Percentiles rank a stretch among this genome's conserved stretches.
phyloP scores from a whole-genome alignment of 1,139 yeast genomes.

The Protomyces arabidopsidicola region DNA sequence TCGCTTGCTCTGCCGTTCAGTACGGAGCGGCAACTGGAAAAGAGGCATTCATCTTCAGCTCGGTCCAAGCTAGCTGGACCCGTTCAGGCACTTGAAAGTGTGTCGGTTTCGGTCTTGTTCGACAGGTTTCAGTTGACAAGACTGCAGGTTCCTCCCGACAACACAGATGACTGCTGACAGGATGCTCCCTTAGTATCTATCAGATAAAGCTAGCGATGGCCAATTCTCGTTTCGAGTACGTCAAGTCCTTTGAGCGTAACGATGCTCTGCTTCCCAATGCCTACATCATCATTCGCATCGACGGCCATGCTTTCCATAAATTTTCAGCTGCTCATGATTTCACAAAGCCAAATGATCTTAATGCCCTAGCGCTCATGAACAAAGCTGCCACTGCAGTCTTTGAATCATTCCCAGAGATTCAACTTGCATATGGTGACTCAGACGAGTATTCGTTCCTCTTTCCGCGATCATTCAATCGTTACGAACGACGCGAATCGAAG shows the following conservation, averaged over 20 bases:
- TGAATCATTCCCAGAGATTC: slow-evolving; percentile 61
- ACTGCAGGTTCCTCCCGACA: no score
- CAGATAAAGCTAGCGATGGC: slow-evolving; percentile 44
- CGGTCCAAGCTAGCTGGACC: neutral
- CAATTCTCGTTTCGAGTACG: slow-evolving; percentile 79
- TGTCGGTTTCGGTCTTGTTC: no score
- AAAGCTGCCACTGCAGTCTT: slow-evolving; percentile 66
- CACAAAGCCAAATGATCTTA: slow-evolving; percentile 76
- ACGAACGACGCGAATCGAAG: slow-evolving; percentile 45
- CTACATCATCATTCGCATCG: slow-evolving; percentile 77
- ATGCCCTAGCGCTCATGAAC: slow-evolving; percentile 78
- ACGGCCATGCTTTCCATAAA: slow-evolving; percentile 88
- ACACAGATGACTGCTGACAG: no score
- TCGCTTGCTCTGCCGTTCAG: neutral
- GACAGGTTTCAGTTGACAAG: no score
- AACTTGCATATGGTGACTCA: slow-evolving; percentile 87
- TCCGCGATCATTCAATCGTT: neutral
- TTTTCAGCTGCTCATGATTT: slow-evolving; percentile 70
- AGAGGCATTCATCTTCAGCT: neutral
- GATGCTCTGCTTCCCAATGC: slow-evolving; percentile 71
- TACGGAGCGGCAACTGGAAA: neutral
- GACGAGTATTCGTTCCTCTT: slow-evolving; percentile 59
- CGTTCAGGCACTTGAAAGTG: no score
- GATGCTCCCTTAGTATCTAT: no score
- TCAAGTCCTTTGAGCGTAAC: slow-evolving; percentile 72